Base-by-base conservation (phyloP, 2,329 filamentous ascomycete species). In the Colletotrichum cereale region DNA sequence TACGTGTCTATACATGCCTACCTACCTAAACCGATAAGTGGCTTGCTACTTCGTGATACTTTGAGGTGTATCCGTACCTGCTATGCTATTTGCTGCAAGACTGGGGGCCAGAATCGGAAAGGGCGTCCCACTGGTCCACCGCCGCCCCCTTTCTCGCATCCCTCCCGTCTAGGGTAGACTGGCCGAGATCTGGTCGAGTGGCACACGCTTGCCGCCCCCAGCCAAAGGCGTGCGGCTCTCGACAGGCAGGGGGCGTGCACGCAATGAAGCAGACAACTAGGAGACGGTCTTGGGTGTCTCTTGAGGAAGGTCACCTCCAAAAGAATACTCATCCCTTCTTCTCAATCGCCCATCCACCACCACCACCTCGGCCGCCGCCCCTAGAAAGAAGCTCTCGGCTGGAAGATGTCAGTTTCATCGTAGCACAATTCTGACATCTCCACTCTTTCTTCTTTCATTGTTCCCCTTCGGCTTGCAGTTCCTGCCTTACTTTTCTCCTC, bases 361-460 rank as follows among this genome's bases (percentile, higher is more conserved):
- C 21, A 47, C 61, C 47, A 34, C 66, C 68, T 44, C 42, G 42
- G 31, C 52, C 29, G 63, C 48, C 24, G 21, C 31, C 53, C 52
- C 53, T 5, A 56, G 18, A 60, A 61, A 62, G 66, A 72, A 61
- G 66, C 62, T 72, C 67, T 7, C 56, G 62, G 60, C 58, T 55
- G 61, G 47, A 60, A 71, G 24, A 69, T 69, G 69, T 64, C 65
- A 72, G 69, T 72, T 72, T 72, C 69, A 72, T 68, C 66, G 60
- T 72, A 72, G 65, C 47, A 69, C 69, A 69, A 69, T 52, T 42
- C 69, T 72, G 69, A 72, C 44, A 64, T 60, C 65, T 55, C 69
- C 69, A 72, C 69, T 69, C 31, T 40, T 62, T 38, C 52, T 62
- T 40, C n/a, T 40, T 31, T 42, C 38, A 53, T 48, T 60, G 36